Evolutionary conservation across 2,329 filamentous ascomycete genomes (phyloP).

Genomic region (Calonectria crousiana): DNA sequence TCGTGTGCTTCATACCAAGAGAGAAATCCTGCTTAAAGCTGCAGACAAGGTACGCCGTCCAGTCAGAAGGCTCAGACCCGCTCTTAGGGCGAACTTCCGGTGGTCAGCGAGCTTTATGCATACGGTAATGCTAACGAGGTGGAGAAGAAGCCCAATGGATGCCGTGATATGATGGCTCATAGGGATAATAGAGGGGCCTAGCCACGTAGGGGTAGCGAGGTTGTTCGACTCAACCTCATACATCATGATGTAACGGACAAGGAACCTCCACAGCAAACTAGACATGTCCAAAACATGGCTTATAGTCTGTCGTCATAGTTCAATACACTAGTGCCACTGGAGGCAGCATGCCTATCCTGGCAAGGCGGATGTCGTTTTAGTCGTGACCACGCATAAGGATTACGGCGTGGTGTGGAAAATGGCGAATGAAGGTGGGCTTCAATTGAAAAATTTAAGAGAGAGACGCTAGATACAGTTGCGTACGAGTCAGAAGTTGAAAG

Average conservation of each 20-base stretch:
- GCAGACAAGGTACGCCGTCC: not conserved
- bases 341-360: not conserved
- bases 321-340: not conserved
- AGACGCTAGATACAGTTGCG: not conserved
- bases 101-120: not conserved
- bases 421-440: not conserved
- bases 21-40: not conserved
- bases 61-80: not conserved
- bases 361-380: not conserved
- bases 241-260: not conserved
- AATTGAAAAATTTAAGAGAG: constrained; percentile 6
- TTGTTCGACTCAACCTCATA: not conserved
- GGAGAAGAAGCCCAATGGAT: not conserved
- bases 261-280: not conserved
- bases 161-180: not conserved
- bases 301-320: not conserved
- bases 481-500: not conserved
- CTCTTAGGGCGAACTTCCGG: not conserved
- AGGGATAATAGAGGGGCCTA: not conserved
- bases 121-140: not conserved
- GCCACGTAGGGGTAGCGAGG: not conserved
- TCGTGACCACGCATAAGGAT: not conserved
- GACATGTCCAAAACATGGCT: not conserved
- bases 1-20: not conserved
- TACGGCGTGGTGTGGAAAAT: not conserved